These are phyloP conservation scores for Strigomonas galati DNA, from an alignment of 208 protist genomes.

Conservation along the genomic window DNA sequence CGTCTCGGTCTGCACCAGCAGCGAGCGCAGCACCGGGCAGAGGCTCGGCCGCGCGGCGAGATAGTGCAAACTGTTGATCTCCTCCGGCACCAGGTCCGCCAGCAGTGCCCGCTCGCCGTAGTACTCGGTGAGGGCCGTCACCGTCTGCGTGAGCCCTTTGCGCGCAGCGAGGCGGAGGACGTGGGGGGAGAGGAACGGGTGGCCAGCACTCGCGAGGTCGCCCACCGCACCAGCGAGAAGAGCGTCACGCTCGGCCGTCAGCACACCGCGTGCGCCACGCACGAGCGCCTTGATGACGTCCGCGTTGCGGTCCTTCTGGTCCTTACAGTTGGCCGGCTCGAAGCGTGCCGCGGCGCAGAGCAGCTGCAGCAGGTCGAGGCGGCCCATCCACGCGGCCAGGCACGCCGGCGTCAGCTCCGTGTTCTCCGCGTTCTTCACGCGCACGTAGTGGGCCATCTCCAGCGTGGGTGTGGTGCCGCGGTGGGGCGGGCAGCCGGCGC, in stretches of 20 bases:
- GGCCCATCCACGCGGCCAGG: slow-evolving; percentile 51
- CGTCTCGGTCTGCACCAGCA: slow-evolving; percentile 29
- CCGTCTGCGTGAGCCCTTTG: slow-evolving; percentile 35
- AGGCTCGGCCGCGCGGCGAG: slow-evolving; percentile 30
- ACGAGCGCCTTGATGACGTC: slow-evolving; percentile 59
- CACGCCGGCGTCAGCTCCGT: slow-evolving; percentile 48
- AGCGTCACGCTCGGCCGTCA: slow-evolving; percentile 22
- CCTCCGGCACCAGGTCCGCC: slow-evolving; percentile 34
- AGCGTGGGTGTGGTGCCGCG: slow-evolving; percentile 14
- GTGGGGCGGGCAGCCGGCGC: slow-evolving; percentile 34
- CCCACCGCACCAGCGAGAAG: slow-evolving; percentile 39
- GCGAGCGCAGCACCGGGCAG: slow-evolving; percentile 40
- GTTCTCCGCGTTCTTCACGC: slow-evolving; percentile 24
- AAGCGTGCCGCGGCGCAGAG: slow-evolving; percentile 35
- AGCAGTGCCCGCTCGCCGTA: slow-evolving; percentile 48
- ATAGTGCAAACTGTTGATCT: slow-evolving; percentile 54
- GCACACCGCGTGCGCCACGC: slow-evolving; percentile 14
- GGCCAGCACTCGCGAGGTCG: slow-evolving; percentile 43
- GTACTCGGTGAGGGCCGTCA: slow-evolving; percentile 45
- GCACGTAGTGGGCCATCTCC: slow-evolving; percentile 19
- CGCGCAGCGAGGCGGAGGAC: slow-evolving; percentile 42
- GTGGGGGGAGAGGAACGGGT: slow-evolving; percentile 43
- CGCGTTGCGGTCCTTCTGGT: slow-evolving; percentile 22
- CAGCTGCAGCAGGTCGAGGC: slow-evolving; percentile 39
- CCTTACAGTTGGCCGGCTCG: slow-evolving; percentile 17